These are phyloP conservation scores for Mycosphaerelloides madeirae DNA, from an alignment of 2,329 filamentous ascomycete species.

Conservation along the genomic window DNA sequence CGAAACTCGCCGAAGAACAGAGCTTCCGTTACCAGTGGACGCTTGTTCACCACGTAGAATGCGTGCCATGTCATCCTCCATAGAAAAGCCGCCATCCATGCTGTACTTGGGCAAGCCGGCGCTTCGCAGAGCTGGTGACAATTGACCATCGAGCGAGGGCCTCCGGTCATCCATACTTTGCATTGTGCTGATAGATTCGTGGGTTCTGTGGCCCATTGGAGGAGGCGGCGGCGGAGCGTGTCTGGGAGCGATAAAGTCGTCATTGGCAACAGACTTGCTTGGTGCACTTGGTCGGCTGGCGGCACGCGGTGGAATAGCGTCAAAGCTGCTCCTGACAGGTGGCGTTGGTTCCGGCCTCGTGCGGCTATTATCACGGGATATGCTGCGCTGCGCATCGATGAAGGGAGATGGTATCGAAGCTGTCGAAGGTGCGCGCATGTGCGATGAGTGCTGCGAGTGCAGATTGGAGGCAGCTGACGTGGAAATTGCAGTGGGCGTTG, in stretches of 20 bases:
- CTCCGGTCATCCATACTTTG: conserved; percentile 33
- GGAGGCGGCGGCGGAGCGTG: conserved; percentile 40
- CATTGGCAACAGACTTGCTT: conserved; percentile 37
- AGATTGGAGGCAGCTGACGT: conserved; percentile 5
- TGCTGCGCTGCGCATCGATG: conserved; percentile 31
- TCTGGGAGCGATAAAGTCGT: conserved; percentile 45
- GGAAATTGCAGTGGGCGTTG: conserved; percentile 40
- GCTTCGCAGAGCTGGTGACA: conserved; percentile 28
- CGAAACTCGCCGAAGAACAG: conserved; percentile 81
- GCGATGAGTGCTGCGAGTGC: conserved; percentile 16
- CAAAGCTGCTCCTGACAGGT: conserved; percentile 33
- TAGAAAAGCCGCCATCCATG: conserved; percentile 77
- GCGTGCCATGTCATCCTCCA: conserved; percentile 93
- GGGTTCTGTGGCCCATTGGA: conserved; percentile 34
- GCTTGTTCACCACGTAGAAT: conserved; percentile 67
- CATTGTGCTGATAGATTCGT: conserved; percentile 43
- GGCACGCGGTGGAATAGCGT: conserved; percentile 45
- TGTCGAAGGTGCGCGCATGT: conserved; percentile 39
- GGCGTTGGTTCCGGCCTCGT: conserved; percentile 19
- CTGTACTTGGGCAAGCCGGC: conserved; percentile 51
- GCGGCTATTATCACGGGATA: conserved; percentile 25
- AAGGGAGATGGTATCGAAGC: conserved; percentile 34
- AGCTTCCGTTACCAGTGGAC: conserved; percentile 43
- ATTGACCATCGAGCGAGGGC: conserved; percentile 22
- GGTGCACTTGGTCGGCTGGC: conserved; percentile 42